Evolutionary conservation across 805 yeast species (phyloP), one percentile per base, ranked within the genome.

Genomic region (Lipomyces kockii): DNA sequence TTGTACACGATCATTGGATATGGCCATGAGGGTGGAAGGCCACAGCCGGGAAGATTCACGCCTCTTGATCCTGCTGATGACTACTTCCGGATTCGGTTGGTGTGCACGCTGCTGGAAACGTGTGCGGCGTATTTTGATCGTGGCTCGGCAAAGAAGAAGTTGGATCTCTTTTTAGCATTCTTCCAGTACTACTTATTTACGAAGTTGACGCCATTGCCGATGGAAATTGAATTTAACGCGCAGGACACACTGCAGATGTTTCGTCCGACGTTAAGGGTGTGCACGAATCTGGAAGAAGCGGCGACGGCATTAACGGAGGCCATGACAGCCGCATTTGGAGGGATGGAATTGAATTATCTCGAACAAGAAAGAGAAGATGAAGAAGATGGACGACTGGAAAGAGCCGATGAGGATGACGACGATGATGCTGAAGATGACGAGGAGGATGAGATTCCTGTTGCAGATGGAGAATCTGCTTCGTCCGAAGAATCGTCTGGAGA

Each of bases 131-230:
- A 67, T 12, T 68, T 73, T 20, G 70, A 65, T 27, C 65, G 70
- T 2, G 71, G 69, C 11, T 20, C 52, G 4, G 62, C 69, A 8
- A 57, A 37, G 14, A 66, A 73, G 3, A 78, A 81, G 49, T 60
- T 86, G 12, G 72, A 75, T 0, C 62, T 80, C 0, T 84, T 89
- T 65, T 72, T 88, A 65, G 81, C 82, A 34, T 88, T 86, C 71
- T 87, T 91, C 68, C 95, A 92, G 73, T 92, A 86, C 76, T 92
- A 90, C 74, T 76, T 85, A 3, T 84, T 82, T 76, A 83, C 88
- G 39, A 92, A 92, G 73, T 76, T 77, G 2, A 82, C 78, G 58
- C 71, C 69, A 25, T 90, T 90, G 17, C 92, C 96, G 0, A 80
- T 83, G 68, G 95, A 89, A 58, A 78, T 85, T 2, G 84, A 84